Evolutionary conservation across 495 filamentous ascomycete species (phyloP), one percentile per base, ranked within the genome.

Genomic region (Penicillium steckii): DNA sequence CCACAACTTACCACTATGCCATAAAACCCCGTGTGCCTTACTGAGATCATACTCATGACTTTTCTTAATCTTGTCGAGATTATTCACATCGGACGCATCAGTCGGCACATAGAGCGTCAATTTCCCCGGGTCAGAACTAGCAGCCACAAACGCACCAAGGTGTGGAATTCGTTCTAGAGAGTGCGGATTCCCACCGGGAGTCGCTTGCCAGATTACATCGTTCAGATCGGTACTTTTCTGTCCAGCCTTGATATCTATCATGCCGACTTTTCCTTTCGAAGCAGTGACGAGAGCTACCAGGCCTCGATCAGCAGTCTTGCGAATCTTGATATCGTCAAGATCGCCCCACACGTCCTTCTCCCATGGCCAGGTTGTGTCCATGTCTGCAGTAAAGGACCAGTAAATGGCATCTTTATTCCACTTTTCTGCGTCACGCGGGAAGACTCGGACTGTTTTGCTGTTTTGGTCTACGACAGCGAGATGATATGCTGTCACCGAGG

Each of bases 401-500:
- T 29, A 32, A 4, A 52, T 45, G 18, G 38, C 35, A 26, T 44
- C 38, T 24, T 32, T 21, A 27, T 44, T 45, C 49, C 49, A 52
- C 35, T 21, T 45, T 30, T 12, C 6, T 15, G 49, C 27, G 22
- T 44, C 30, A 41, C 49, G 49, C 1, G 38, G 38, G 38, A 44
- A 52, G n/a, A 45, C 40, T 40, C 49, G 49, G 15, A 52, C 41
- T 8, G 49, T 52, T 23, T 45, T 27, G 49, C 24, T 44, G 38
- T 52, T 44, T 30, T 52, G 49, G 41, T 52, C 49, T 15, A 38
- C 27, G 23, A 52, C 40, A 19, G 29, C 38, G 19, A 52, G 23
- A 17, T 52, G 49, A 26, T 44, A 52, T 8, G 38, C 38, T 21
- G 38, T 10, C 1, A 13, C 38, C 8, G 21, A 22, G 38, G 38